phyloP scores from a whole-genome alignment of 768 basidiomycete genomes.

The Dentipellis sp. region DNA sequence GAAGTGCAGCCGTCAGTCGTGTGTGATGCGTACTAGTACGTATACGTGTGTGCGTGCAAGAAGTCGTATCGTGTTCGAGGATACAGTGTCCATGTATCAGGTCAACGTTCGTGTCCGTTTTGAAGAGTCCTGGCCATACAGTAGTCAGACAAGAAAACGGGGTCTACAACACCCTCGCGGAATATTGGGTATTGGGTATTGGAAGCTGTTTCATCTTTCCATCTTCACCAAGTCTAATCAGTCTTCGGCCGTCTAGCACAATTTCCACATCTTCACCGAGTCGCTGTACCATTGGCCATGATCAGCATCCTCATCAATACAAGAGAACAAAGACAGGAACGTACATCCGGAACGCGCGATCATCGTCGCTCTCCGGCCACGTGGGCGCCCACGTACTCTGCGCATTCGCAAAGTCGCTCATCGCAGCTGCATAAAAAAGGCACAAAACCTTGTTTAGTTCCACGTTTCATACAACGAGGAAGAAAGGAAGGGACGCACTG shows the following conservation, averaged over 20 bases:
- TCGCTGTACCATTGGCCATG: slow-evolving; percentile 16
- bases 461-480: too few species aligned
- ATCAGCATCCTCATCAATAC: neutral
- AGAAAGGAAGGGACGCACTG: slow-evolving; percentile 27
- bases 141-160: neutral
- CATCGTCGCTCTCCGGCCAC: slow-evolving; percentile 57
- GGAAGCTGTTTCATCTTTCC: too few species aligned
- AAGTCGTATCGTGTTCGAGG: neutral
- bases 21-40: neutral
- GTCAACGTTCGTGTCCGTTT: neutral
- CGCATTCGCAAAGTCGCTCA: slow-evolving; percentile 56
- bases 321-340: slow-evolving; percentile 6
- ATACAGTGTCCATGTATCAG: neutral
- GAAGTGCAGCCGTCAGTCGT: neutral
- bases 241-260: slow-evolving; percentile 9
- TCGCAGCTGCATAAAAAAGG: slow-evolving; percentile 37
- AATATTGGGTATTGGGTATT: too few species aligned
- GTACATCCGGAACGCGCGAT: slow-evolving; percentile 64
- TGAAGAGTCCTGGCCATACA: neutral
- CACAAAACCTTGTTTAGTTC: too few species aligned
- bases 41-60: neutral
- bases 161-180: neutral
- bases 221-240: too few species aligned
- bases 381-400: slow-evolving; percentile 64
- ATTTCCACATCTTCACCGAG: slow-evolving; percentile 28